phyloP scores from a whole-genome alignment of 208 protist species.

The Porcisia deanei region DNA sequence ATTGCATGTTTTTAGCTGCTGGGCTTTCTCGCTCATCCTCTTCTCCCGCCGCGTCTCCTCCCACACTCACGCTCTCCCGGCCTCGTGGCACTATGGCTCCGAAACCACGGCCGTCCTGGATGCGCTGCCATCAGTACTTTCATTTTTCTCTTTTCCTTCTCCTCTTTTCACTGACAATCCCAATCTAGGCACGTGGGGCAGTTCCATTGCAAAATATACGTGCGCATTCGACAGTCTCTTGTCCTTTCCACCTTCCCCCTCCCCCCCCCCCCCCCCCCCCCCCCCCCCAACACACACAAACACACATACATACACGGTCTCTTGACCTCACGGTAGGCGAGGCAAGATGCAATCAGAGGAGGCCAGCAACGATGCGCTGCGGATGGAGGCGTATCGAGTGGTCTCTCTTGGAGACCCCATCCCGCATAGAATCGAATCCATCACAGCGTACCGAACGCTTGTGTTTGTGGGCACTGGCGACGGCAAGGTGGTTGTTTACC shows the following conservation, averaged over 20 bases:
- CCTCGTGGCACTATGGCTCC: background rate
- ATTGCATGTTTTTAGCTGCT: background rate
- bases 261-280: background rate
- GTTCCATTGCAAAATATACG: background rate
- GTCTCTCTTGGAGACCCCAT: conserved; percentile 24
- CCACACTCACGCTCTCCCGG: no score
- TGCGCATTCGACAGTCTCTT: background rate
- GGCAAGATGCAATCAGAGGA: conserved; percentile 15
- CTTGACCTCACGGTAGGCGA: background rate
- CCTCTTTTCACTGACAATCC: background rate
- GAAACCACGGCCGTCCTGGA: background rate
- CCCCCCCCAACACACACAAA: background rate
- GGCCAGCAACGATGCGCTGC: background rate
- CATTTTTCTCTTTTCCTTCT: background rate
- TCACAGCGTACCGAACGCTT: conserved; percentile 42
- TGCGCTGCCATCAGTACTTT: background rate
- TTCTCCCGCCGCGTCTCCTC: background rate
- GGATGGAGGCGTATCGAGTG: conserved; percentile 23
- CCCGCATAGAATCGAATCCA: conserved; percentile 38
- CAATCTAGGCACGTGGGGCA: background rate
- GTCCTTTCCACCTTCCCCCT: background rate
- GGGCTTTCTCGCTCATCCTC: background rate
- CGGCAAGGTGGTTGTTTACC: conserved; percentile 54
- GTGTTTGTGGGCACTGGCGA: conserved; percentile 66
- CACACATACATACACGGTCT: background rate